These are phyloP conservation scores for Asterionellopsis glacialis DNA, from an alignment of 108 stramenopile genomes.

Conservation along the genomic window DNA sequence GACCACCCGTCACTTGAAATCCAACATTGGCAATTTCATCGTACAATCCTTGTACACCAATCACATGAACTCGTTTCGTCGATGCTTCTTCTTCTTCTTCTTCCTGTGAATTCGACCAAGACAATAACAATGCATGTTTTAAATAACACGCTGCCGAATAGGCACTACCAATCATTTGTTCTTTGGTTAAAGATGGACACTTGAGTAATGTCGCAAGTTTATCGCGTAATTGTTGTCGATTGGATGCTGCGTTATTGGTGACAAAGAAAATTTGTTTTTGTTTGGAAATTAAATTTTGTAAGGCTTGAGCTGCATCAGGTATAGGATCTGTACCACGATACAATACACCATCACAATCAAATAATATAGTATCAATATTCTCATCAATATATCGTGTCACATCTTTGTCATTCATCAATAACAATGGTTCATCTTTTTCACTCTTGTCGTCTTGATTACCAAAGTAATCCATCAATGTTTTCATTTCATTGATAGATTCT, in stretches of 20 bases:
- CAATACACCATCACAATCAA: conserved; percentile 87
- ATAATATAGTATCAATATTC: conserved; percentile 59
- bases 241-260: conserved; percentile 78
- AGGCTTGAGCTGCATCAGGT: conserved; percentile 52
- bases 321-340: conserved; percentile 65
- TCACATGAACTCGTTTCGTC: conserved; percentile 52
- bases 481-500: conserved; percentile 22
- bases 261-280: conserved; percentile 76
- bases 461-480: conserved; percentile 5
- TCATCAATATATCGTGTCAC: conserved; percentile 23
- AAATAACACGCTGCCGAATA: conserved; percentile 63
- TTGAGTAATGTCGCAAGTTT: conserved; percentile 53
- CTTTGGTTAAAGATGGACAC: conserved; percentile 27
- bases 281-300: conserved; percentile 28
- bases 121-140: conserved; percentile 15
- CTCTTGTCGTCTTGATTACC: too few species aligned
- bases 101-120: background rate
- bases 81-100: background rate
- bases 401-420: too few species aligned
- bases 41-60: conserved; percentile 69
- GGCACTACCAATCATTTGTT: conserved; percentile 73
- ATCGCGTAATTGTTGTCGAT: conserved; percentile 47
- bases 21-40: conserved; percentile 57
- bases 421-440: background rate
- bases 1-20: conserved; percentile 30